Evolutionary conservation across 768 basidiomycete species (phyloP).

Genomic region (Sarcodon sp.): DNA sequence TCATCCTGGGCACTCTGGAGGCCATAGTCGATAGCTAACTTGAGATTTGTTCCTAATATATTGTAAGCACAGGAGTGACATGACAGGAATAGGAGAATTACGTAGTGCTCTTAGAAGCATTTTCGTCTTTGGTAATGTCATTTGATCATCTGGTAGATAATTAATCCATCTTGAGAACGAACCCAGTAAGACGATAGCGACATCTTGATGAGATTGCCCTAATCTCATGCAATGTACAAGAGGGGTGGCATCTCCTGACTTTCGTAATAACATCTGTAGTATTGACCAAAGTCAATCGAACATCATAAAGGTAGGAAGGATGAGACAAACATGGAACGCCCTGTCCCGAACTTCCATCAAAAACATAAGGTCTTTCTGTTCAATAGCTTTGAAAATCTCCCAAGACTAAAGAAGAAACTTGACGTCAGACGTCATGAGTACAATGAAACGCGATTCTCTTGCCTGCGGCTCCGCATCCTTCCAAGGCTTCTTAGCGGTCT

Average conservation of each 20-base stretch:
- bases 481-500: constrained; percentile 1
- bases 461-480: constrained; percentile 10
- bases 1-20: constrained; percentile 71
- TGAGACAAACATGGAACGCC: constrained; percentile 56
- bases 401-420: constrained; percentile 25
- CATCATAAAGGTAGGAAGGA: background rate
- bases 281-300: background rate
- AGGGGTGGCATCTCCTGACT: constrained; percentile 77
- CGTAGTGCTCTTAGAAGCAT: constrained; percentile 68
- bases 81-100: constrained; percentile 20
- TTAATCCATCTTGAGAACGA: constrained; percentile 91
- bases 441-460: constrained; percentile 4
- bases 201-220: constrained; percentile 61
- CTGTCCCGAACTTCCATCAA: constrained; percentile 76
- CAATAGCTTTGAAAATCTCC: constrained; percentile 75
- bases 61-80: background rate
- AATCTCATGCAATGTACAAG: constrained; percentile 85
- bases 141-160: constrained; percentile 70
- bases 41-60: constrained; percentile 60
- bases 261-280: constrained; percentile 61
- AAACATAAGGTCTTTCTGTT: constrained; percentile 69
- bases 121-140: constrained; percentile 54
- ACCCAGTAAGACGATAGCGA: constrained; percentile 79
- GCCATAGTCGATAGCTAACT: constrained; percentile 85
- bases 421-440: background rate